These are phyloP conservation scores for Pythium guiyangense DNA, from an alignment of 352 stramenopile genomes.

Conservation along the genomic window DNA sequence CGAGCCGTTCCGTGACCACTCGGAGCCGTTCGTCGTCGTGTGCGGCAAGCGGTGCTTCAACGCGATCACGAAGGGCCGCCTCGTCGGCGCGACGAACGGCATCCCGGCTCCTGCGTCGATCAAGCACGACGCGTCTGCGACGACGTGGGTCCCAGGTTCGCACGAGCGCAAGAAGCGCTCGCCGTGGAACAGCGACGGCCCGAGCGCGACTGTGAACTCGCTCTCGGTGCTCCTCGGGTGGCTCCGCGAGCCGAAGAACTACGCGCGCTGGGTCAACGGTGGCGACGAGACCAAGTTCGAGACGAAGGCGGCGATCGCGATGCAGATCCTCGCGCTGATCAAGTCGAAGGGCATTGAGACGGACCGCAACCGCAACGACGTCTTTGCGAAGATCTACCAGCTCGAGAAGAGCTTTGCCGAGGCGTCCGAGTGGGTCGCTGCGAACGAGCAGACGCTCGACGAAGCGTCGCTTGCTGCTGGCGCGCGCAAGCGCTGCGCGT, in stretches of 20 bases:
- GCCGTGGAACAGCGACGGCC: constrained; percentile 15
- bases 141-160: not conserved
- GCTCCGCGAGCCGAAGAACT: constrained; percentile 15
- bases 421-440: constrained; percentile 7
- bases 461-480: not conserved
- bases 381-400: constrained; percentile 19
- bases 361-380: constrained; percentile 17
- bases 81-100: not conserved
- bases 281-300: constrained; percentile 12
- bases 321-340: constrained; percentile 13
- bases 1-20: constrained; percentile 9
- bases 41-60: constrained; percentile 20
- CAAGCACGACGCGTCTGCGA: not conserved
- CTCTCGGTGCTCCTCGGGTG: constrained; percentile 12
- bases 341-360: constrained; percentile 10
- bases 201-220: constrained; percentile 9
- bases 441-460: constrained; percentile 6
- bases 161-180: constrained; percentile 16
- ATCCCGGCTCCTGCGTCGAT: not conserved
- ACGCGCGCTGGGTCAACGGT: constrained; percentile 13
- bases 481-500: constrained; percentile 8
- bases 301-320: constrained; percentile 12
- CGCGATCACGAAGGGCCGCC: constrained; percentile 7
- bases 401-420: constrained; percentile 17
- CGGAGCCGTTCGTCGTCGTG: constrained; percentile 6